These are phyloP conservation scores for Pontederia paniculata DNA, from an alignment of 176 grass and related monocot genomes.

Conservation along the genomic window DNA sequence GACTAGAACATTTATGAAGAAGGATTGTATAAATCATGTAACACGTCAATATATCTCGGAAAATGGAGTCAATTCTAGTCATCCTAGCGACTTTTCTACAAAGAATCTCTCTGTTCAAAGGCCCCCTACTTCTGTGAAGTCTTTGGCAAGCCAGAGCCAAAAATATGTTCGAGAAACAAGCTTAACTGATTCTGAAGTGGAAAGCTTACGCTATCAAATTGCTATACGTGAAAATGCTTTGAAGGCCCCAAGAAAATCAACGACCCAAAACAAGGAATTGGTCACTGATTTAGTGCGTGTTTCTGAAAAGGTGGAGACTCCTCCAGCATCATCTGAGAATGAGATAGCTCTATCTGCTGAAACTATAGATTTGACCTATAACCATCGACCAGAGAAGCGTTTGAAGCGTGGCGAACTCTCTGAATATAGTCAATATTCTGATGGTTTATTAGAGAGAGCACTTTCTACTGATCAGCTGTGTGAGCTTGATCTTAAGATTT, in stretches of 20 bases:
- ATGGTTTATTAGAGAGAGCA: conserved; percentile 24
- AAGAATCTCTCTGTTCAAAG: conserved; percentile 31
- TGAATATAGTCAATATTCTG: conserved; percentile 22
- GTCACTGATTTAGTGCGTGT: conserved; percentile 16
- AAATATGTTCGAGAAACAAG: conserved; percentile 23
- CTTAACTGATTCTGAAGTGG: conserved; percentile 42
- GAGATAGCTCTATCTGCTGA: conserved; percentile 22
- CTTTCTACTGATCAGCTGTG: conserved; percentile 30
- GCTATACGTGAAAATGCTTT: conserved; percentile 73
- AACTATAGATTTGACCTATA: conserved; percentile 16
- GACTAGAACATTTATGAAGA: conserved; percentile 22
- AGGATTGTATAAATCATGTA: conserved; percentile 26
- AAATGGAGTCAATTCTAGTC: conserved; percentile 20
- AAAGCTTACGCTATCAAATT: conserved; percentile 81
- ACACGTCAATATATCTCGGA: conserved; percentile 21
- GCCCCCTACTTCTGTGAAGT: conserved; percentile 34
- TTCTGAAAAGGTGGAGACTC: conserved; percentile 27
- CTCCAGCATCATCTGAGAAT: conserved; percentile 22
- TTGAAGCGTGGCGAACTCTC: conserved; percentile 34
- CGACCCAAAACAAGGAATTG: conserved; percentile 16
- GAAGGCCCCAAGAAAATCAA: conserved; percentile 55
- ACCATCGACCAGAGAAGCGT: conserved; percentile 38
- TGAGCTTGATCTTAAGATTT: conserved; percentile 24
- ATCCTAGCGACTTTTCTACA: conserved; percentile 26
- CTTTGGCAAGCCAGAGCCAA: conserved; percentile 27